Base-by-base conservation (phyloP, 2,329 filamentous ascomycete genomes). In the Hypomyces perniciosus region DNA sequence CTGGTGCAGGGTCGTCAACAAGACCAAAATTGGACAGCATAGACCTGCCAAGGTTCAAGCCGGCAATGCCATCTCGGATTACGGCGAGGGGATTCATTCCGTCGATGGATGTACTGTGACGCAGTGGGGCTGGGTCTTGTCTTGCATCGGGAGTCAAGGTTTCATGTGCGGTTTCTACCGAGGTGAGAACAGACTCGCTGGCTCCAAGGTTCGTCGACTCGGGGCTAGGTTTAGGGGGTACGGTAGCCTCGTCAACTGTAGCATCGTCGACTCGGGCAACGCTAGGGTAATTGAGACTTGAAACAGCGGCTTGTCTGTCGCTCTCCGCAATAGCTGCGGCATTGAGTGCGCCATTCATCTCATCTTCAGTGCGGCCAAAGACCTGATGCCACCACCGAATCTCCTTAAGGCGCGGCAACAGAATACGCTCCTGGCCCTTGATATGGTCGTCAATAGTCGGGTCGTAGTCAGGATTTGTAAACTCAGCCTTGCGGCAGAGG, bases 321-420 rank as follows among this genome's bases (percentile, higher is more conserved):
- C 63, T 72, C 51, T 77, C 77, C 6, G 76, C 76, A 4, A 76
- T 74, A 12, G 77, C 76, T 3, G 76, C 77, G 6, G 74, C 72
- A 59, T 81, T 76, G 8, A 82, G 69, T 34, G 78, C 73, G 0
- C 81, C 82, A 61, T 99, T 99, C 92, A 99, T 97, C 65, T 99
- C 93, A 48, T 86, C 82, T 59, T 96, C 89, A 3, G 84, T 84
- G 31, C 91, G 81, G 43, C 90, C 89, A 68, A 96, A 99, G 1
- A 86, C 72, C 61, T 93, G 88, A 57, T 85, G 79, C 93, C 93
- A 99, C 93, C 93, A 99, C 54, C 90, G 80, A n/a, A 93, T 80
- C 55, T 95, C 85, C 9, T 80, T 80, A 1, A 86, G 72, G 3
- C 80, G 77, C 0, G 93, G 92, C 57, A 97, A 87, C 10, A 99